Evolutionary conservation across 345 rosid genomes (phyloP).

Genomic region (Brassica napus): Da-Ae NC_063446.1:35459501-35460000

Average conservation of each 20-base stretch:
- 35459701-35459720: constrained; percentile 66
- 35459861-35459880: constrained; percentile 79
- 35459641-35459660: constrained; percentile 62
- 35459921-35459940: constrained; percentile 95
- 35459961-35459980: constrained; percentile 83
- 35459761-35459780: constrained; percentile 79
- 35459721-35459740: constrained; percentile 73
- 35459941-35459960: constrained; percentile 94
- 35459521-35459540: constrained; percentile 50
- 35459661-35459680: constrained; percentile 70
- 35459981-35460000: constrained; percentile 92
- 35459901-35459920: constrained; percentile 94
- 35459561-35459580: constrained; percentile 72
- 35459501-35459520: constrained; percentile 61
- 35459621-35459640: constrained; percentile 46
- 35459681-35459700: constrained; percentile 82
- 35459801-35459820: constrained; percentile 68
- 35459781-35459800: constrained; percentile 53
- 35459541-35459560: constrained; percentile 60
- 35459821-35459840: constrained; percentile 75
- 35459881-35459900: constrained; percentile 74
- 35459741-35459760: constrained; percentile 88
- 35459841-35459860: constrained; percentile 70
- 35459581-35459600: constrained; percentile 69
- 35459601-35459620: constrained; percentile 36